Conservation (phyloP, 1,284 basidiomycete genomes). For the Abortiporus biennis region DNA sequence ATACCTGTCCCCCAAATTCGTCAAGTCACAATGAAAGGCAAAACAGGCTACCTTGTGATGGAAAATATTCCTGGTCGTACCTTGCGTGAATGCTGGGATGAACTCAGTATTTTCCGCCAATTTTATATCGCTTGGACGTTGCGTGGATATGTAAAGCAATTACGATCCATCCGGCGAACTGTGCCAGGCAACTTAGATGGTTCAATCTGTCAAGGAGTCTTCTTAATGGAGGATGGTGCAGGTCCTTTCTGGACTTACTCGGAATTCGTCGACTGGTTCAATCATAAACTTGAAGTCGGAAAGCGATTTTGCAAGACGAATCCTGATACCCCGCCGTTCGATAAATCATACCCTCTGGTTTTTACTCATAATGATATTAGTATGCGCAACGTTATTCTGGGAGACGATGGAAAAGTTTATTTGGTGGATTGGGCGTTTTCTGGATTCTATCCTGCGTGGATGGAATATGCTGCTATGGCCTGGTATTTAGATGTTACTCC, state of each 20-base stretch:
- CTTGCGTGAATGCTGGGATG: slow-evolving; percentile 2
- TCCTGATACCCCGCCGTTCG: too few relatives aligned
- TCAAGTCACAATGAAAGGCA: neutral
- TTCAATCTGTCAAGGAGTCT: too few relatives aligned
- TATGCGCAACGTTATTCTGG: slow-evolving; percentile 21
- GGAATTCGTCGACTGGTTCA: slow-evolving; percentile 19
- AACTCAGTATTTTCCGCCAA: slow-evolving; percentile 3
- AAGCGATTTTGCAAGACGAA: neutral
- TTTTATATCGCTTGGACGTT: slow-evolving; percentile 4
- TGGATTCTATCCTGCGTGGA: slow-evolving; percentile 25
- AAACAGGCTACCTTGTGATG: slow-evolving; percentile 2
- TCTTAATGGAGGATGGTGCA: too few relatives aligned
- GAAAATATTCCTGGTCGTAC: slow-evolving; percentile 5
- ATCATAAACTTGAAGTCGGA: slow-evolving; percentile 8
- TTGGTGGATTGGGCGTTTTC: slow-evolving; percentile 23
- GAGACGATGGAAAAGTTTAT: slow-evolving; percentile 20
- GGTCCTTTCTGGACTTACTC: slow-evolving; percentile 22
- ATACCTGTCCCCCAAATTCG: slow-evolving; percentile 9
- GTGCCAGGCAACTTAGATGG: too few relatives aligned
- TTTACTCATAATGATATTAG: slow-evolving; percentile 21
- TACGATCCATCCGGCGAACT: slow-evolving; percentile 2
- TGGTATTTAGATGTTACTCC: too few relatives aligned
- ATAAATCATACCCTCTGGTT: slow-evolving; percentile 2
- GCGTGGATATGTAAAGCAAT: slow-evolving; percentile 6
- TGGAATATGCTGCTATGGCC: slow-evolving; percentile 18